phyloP scores from a whole-genome alignment of 441 rosid species.

The Aleurites moluccanus region DNA sequence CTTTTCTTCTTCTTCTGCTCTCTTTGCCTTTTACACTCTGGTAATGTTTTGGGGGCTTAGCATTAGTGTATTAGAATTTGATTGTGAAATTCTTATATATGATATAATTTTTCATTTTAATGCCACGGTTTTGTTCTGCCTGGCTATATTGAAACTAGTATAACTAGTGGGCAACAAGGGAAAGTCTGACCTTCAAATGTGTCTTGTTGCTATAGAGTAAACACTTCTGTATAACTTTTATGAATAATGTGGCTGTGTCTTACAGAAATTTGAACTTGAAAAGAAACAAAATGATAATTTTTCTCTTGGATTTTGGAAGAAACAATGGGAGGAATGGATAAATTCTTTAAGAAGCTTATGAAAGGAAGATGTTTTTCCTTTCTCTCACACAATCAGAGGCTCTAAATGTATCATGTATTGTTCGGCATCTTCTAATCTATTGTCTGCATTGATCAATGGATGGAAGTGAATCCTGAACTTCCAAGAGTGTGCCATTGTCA shows the following conservation, averaged over 20 bases:
- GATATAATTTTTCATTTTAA: not conserved
- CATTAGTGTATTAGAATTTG: not conserved
- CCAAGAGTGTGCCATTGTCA: too few species aligned
- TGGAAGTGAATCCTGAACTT: not conserved
- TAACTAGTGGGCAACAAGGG: too few species aligned
- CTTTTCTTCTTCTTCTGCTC: not conserved
- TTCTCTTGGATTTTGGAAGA: slow-evolving; percentile 9
- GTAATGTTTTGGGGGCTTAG: slow-evolving; percentile 1
- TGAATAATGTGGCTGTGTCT: not conserved
- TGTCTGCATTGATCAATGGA: not conserved
- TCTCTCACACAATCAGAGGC: not conserved
- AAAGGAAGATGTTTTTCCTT: not conserved
- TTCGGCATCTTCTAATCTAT: not conserved
- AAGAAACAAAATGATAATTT: not conserved
- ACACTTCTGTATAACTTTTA: not conserved
- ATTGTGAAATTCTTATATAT: not conserved
- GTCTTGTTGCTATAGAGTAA: not conserved
- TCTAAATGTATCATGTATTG: not conserved
- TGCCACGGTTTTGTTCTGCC: not conserved
- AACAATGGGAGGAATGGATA: not conserved
- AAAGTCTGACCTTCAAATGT: not conserved
- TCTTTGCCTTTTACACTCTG: not conserved
- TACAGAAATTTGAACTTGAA: not conserved
- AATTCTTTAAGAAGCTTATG: not conserved
- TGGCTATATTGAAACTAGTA: not conserved